Conservation (phyloP, 2,329 filamentous ascomycete species). For the Cadophora malorum region DNA sequence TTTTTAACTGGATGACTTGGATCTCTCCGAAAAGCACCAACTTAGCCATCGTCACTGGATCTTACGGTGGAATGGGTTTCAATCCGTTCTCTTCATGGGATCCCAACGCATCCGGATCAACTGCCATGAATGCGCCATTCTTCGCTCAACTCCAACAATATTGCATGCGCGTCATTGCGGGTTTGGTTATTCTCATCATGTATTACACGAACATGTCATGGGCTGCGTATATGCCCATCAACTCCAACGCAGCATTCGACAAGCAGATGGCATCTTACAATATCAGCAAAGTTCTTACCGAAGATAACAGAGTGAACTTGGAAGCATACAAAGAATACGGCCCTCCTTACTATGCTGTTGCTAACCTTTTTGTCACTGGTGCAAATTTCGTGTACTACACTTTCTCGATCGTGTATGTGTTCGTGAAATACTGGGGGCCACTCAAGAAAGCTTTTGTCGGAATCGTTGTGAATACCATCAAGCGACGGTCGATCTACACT, state of each 20-base stretch:
- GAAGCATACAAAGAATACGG: conserved; percentile 48
- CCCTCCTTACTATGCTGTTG: conserved; percentile 43
- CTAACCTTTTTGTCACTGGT: conserved; percentile 45
- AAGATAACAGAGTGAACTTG: conserved; percentile 17
- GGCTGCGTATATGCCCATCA: conserved; percentile 27
- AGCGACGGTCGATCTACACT: conserved; percentile 28
- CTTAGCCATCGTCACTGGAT: conserved; percentile 53
- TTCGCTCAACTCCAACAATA: conserved; percentile 36
- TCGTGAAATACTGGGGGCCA: conserved; percentile 46
- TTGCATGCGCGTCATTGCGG: conserved; percentile 22
- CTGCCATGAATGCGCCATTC: conserved; percentile 47
- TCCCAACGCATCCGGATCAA: conserved; percentile 50
- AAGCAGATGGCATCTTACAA: conserved; percentile 22
- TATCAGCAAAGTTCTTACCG: conserved; percentile 20
- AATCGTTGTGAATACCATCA: conserved; percentile 31
- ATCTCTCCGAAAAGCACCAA: conserved; percentile 33
- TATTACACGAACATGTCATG: conserved; percentile 26
- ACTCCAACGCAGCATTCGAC: conserved; percentile 23
- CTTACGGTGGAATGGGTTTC: conserved; percentile 51
- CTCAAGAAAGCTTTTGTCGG: conserved; percentile 46
- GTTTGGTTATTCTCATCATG: conserved; percentile 26
- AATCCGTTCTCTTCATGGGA: conserved; percentile 59
- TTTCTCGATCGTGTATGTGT: conserved; percentile 47
- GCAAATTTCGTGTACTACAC: conserved; percentile 42
- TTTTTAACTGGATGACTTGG: conserved; percentile 43